Conservation (phyloP, 129 eudicot genomes). For the Saposhnikovia divaricata region DNA sequence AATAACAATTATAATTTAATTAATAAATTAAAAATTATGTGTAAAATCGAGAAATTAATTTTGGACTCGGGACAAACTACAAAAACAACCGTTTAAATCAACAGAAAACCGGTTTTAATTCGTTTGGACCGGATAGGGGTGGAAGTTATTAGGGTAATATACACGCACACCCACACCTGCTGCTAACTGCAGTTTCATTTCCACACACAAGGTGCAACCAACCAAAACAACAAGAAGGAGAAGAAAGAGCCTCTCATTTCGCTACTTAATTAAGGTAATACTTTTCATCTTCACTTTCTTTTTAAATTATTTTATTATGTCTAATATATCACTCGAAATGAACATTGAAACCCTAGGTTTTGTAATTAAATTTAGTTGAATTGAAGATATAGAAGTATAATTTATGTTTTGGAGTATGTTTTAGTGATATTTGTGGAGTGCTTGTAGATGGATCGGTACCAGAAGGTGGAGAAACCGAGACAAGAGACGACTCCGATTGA, state of each 20-base stretch:
- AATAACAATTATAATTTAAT: too few species aligned
- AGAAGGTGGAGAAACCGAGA: constrained; percentile 88
- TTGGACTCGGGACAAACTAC: neutral
- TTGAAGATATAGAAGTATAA: neutral
- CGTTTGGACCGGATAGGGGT: neutral
- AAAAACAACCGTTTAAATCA: neutral
- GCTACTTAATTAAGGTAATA: neutral
- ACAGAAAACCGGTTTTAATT: neutral
- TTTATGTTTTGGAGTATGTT: neutral
- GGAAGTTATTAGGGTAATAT: neutral
- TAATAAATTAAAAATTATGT: too few species aligned
- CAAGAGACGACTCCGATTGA: constrained; percentile 74
- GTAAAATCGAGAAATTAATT: too few species aligned
- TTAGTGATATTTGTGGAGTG: neutral
- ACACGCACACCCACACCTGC: neutral
- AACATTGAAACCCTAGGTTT: neutral
- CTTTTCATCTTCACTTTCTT: neutral
- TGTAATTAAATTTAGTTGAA: too few species aligned
- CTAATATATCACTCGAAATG: neutral
- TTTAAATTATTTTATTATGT: neutral
- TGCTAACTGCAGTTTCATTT: neutral
- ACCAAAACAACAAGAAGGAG: neutral
- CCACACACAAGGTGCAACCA: neutral
- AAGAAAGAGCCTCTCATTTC: neutral
- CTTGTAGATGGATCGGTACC: constrained; percentile 84